phyloP scores from a whole-genome alignment of 495 filamentous ascomycete species.

The Penicillium argentinense region DNA sequence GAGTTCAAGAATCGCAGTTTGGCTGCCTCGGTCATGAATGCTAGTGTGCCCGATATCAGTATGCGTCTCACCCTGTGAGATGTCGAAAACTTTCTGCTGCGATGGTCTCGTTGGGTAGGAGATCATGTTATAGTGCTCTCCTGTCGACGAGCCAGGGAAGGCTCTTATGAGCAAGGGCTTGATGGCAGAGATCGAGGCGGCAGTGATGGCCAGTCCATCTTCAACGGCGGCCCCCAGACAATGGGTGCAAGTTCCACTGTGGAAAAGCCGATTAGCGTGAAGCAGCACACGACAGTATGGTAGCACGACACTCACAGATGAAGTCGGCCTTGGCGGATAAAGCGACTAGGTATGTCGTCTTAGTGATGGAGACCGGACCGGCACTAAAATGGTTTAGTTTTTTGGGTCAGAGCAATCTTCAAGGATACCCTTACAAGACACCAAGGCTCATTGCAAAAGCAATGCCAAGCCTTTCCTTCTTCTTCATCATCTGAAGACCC shows the following conservation, averaged over 20 bases:
- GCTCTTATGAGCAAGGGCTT: conserved; percentile 15
- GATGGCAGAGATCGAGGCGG: conserved; percentile 16
- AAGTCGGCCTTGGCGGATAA: conserved; percentile 20
- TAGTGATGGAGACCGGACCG: conserved; percentile 19
- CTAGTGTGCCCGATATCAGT: conserved; percentile 15
- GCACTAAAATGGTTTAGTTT: conserved; percentile 6
- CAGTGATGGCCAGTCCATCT: conserved; percentile 24
- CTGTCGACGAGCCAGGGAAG: conserved; percentile 10
- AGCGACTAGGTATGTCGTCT: conserved; percentile 16
- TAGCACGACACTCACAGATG: conserved; percentile 22
- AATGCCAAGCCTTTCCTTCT: conserved; percentile 22
- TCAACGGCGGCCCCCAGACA: conserved; percentile 20
- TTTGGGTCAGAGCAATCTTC: background rate
- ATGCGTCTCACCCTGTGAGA: conserved; percentile 12
- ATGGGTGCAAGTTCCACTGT: conserved; percentile 22
- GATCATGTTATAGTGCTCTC: conserved; percentile 18
- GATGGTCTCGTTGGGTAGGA: conserved; percentile 3
- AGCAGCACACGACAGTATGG: background rate
- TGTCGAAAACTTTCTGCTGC: conserved; percentile 14
- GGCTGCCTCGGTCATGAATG: conserved; percentile 8
- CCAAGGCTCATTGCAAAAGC: conserved; percentile 24
- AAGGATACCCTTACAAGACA: conserved; percentile 18
- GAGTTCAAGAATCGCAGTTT: conserved; percentile 11
- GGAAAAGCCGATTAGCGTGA: background rate
- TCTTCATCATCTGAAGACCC: conserved; percentile 26